Evolutionary conservation across 306 rosid genomes (phyloP).

Genomic region (Quercus rubra): DNA sequence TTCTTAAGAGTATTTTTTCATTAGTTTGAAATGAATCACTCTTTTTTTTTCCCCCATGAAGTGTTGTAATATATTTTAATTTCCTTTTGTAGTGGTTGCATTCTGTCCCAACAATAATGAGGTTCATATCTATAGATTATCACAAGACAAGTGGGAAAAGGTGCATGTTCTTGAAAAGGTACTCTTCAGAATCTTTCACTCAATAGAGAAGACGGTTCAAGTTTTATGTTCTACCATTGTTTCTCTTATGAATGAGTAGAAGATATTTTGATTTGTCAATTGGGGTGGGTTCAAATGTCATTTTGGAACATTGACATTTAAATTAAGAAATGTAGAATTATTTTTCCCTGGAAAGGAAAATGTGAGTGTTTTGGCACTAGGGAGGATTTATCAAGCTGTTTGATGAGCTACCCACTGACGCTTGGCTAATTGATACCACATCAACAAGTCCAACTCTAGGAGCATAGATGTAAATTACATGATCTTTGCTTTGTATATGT

Average conservation of each 20-base stretch:
- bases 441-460: too few relatives aligned
- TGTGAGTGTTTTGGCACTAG: too few relatives aligned
- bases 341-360: too few relatives aligned
- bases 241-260: neutral
- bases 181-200: neutral
- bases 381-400: too few relatives aligned
- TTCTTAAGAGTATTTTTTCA: neutral
- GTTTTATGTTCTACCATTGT: too few relatives aligned
- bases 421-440: too few relatives aligned
- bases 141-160: conserved; percentile 95
- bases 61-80: conserved; percentile 7
- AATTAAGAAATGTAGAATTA: too few relatives aligned
- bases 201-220: neutral
- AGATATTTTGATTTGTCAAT: neutral
- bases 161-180: conserved; percentile 95
- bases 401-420: too few relatives aligned
- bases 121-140: conserved; percentile 73
- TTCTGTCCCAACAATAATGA: conserved; percentile 91
- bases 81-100: conserved; percentile 70
- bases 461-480: too few relatives aligned
- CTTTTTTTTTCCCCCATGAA: conserved; percentile 6
- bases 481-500: too few relatives aligned
- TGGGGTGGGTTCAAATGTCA: neutral
- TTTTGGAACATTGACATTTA: too few relatives aligned
- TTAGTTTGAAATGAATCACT: neutral